A percentile compares a stretch with the other conserved stretches of the same genome.
Conservation (phyloP, 371 early-diverging fungal species). For the Mortierella sp. region DNA sequence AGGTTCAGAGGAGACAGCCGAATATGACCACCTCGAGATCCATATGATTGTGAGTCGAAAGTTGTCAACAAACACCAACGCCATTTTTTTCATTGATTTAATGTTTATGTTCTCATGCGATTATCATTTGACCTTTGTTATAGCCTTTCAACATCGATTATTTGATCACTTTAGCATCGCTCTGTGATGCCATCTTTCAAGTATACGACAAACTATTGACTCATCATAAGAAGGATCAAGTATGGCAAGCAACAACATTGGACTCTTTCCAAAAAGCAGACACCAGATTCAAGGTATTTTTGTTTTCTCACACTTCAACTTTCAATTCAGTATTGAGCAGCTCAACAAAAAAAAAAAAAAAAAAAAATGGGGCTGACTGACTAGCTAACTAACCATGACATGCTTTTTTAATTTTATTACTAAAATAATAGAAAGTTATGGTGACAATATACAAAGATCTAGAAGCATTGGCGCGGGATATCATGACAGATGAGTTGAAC, state of each 20-base stretch:
- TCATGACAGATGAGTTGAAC: slow-evolving; percentile 38
- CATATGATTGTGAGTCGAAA: slow-evolving; percentile 18
- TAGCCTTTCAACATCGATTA: slow-evolving; percentile 49
- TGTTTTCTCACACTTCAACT: background rate
- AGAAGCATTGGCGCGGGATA: slow-evolving; percentile 34
- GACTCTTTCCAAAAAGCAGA: slow-evolving; percentile 42
- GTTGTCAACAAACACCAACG: background rate
- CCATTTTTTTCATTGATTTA: background rate
- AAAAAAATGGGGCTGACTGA: background rate
- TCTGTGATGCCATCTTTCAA: slow-evolving; percentile 33
- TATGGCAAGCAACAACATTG: slow-evolving; percentile 10
- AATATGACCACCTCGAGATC: slow-evolving; percentile 39
- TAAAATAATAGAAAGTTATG: slow-evolving; percentile 29
- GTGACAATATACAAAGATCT: slow-evolving; percentile 31
- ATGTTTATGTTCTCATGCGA: background rate
- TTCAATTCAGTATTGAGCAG: too few species aligned
- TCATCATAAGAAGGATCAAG: background rate
- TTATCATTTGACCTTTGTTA: background rate
- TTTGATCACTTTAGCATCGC: slow-evolving; percentile 33
- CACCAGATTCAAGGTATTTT: slow-evolving; percentile 42
- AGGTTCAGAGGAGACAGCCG: slow-evolving; percentile 26
- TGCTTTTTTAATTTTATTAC: background rate
- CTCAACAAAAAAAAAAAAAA: background rate
- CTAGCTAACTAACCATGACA: too few species aligned
- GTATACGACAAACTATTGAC: slow-evolving; percentile 27